Conservation (phyloP, 208 protist genomes). For the Leishmania major region DNA sequence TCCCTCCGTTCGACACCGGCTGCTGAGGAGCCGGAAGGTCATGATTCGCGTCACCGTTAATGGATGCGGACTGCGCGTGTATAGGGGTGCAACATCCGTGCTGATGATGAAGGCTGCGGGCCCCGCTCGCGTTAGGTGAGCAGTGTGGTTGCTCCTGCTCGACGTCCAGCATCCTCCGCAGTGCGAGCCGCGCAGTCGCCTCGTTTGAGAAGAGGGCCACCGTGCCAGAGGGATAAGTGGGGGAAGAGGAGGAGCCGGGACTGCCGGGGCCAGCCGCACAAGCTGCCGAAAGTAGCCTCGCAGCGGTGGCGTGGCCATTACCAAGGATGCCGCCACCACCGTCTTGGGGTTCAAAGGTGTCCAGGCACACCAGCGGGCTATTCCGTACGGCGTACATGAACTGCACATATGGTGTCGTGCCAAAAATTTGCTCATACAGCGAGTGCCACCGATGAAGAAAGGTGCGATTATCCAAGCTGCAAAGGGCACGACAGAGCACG, state of each 20-base stretch:
- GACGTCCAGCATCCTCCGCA: constrained; percentile 9
- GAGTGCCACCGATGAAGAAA: constrained; percentile 55
- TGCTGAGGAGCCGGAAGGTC: neutral
- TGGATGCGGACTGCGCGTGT: neutral
- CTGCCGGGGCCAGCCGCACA: neutral
- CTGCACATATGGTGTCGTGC: constrained; percentile 37
- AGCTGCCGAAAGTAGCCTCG: neutral
- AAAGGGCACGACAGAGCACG: constrained; percentile 60
- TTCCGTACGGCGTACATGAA: constrained; percentile 48
- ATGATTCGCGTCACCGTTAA: neutral
- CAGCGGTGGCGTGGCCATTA: neutral
- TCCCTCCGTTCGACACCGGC: neutral
- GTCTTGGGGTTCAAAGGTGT: neutral
- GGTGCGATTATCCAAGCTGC: constrained; percentile 24
- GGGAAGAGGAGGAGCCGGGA: neutral
- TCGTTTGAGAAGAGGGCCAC: constrained; percentile 52
- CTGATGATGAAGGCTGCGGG: neutral
- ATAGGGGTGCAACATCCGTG: constrained; percentile 6
- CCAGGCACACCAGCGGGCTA: constrained; percentile 17
- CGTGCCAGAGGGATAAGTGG: neutral
- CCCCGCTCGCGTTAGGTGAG: no score
- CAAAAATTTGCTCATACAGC: constrained; percentile 56
- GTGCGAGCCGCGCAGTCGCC: constrained; percentile 36
- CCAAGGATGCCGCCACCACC: neutral
- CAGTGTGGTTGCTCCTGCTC: neutral